Evolutionary conservation across 106 monocot species (phyloP).

Genomic region (Triglochin maritima): DNA sequence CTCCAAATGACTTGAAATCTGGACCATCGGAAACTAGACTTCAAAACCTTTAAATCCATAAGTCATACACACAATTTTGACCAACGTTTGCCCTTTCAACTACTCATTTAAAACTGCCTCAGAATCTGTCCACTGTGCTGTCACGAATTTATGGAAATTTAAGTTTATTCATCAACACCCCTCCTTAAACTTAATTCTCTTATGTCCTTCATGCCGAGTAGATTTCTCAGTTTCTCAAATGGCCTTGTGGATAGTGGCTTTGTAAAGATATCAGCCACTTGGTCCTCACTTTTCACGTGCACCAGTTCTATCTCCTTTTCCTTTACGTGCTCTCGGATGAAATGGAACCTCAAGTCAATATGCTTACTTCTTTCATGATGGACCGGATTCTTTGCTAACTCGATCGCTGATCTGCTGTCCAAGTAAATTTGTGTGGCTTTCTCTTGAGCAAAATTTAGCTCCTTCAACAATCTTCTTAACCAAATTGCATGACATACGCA

Average conservation of each 20-base stretch:
- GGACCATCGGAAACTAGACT: too few species aligned
- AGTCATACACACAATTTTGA: too few species aligned
- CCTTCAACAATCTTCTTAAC: not conserved
- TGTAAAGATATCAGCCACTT: not conserved
- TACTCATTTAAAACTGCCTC: too few species aligned
- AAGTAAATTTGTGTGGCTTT: not conserved
- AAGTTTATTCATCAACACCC: too few species aligned
- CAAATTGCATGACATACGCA: not conserved
- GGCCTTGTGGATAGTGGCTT: fast-evolving
- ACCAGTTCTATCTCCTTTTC: not conserved
- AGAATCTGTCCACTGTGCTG: too few species aligned
- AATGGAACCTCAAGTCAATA: not conserved
- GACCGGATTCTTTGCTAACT: not conserved
- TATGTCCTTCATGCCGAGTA: not conserved
- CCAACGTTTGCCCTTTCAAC: too few species aligned
- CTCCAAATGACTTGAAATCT: too few species aligned
- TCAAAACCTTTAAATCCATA: too few species aligned
- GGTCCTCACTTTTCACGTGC: not conserved
- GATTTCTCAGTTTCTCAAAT: not conserved
- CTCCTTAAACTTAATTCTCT: not conserved
- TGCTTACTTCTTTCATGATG: not conserved
- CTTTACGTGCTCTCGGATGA: not conserved
- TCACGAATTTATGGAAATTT: too few species aligned
- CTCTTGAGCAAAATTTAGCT: not conserved
- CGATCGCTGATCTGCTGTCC: not conserved